Evolutionary conservation across 192 early-diverging fungal genomes (phyloP).

Genomic region (Oehlia diaphana): DNA sequence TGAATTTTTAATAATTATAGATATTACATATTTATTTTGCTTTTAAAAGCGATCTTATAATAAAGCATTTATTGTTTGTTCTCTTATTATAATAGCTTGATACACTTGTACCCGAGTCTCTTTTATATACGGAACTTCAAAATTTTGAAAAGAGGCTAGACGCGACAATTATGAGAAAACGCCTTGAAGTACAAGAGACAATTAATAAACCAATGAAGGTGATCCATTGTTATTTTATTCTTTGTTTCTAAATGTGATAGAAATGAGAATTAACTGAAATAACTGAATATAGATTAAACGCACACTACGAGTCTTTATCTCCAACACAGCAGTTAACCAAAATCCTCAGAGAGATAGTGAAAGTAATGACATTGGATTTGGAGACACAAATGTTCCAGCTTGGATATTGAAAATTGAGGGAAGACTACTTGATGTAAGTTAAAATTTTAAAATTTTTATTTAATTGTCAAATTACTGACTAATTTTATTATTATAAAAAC

Average conservation of each 20-base stretch:
- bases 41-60: too few species aligned
- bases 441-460: background rate
- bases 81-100: slow-evolving; percentile 64
- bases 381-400: slow-evolving; percentile 60
- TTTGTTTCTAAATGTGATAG: background rate
- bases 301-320: slow-evolving; percentile 87
- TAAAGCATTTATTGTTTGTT: background rate
- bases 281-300: slow-evolving; percentile 57
- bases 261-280: background rate
- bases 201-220: slow-evolving; percentile 67
- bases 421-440: slow-evolving; percentile 74
- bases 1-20: background rate
- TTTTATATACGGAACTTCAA: slow-evolving; percentile 80
- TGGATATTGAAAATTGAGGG: slow-evolving; percentile 95
- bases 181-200: slow-evolving; percentile 85
- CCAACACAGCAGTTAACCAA: slow-evolving; percentile 85
- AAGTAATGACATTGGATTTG: slow-evolving; percentile 46
- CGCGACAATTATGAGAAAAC: slow-evolving; percentile 87
- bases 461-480: background rate
- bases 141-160: slow-evolving; percentile 89
- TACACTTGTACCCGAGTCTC: slow-evolving; percentile 88
- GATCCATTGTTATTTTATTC: background rate
- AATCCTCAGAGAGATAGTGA: slow-evolving; percentile 47
- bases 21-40: background rate
- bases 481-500: background rate